Evolutionary conservation across 495 filamentous ascomycete species (phyloP), one percentile per base, ranked within the genome.

Genomic region (Aspergillus sparsus): DNA sequence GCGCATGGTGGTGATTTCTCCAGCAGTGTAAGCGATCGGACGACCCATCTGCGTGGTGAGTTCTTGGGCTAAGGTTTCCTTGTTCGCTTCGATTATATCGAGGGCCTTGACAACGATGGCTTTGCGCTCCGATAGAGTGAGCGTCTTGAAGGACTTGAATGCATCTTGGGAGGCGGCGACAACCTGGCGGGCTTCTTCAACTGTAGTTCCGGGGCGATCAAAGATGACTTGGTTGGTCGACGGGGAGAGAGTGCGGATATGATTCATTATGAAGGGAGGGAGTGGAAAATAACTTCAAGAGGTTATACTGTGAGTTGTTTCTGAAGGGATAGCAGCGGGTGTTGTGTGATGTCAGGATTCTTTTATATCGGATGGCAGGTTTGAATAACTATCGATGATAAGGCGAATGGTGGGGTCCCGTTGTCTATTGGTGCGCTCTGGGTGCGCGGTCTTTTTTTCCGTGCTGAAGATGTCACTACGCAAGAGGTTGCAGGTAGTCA

Each of bases 11-110:
- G 85, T 78, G 62, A 98, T 82, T 72, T 98, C 93, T 62, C 85
- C 91, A 16, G 81, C 82, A 2, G 89, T 88, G 70, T 93, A 97
- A 18, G 89, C 83, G 60, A 97, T 95, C 6, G 93, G 93, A 13
- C 93, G 83, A 32, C 93, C 93, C 93, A 98, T 97, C 76, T 98
- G 92, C 64, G 90, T 83, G 0, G 91, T 96, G 49, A 98, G 75
- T 67, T 96, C 93, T 62, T 80, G 81, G 5, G 87, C 91, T 18
- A 97, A 75, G 5, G 86, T 86, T 85, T 97, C 89, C 67, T 89
- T 80, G 57, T 83, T 84, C 18, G 86, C 77, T 2, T 73, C 73
- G 31, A 97, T 80, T 5, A 92, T 70, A 36, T 85, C 76, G 8
- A 98, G 75, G 0, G 91, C 93, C 64, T 88, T 90, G 68, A 82